These are phyloP conservation scores for Aspergillus panamensis DNA, from an alignment of 495 filamentous ascomycete species.

Conservation along the genomic window DNA sequence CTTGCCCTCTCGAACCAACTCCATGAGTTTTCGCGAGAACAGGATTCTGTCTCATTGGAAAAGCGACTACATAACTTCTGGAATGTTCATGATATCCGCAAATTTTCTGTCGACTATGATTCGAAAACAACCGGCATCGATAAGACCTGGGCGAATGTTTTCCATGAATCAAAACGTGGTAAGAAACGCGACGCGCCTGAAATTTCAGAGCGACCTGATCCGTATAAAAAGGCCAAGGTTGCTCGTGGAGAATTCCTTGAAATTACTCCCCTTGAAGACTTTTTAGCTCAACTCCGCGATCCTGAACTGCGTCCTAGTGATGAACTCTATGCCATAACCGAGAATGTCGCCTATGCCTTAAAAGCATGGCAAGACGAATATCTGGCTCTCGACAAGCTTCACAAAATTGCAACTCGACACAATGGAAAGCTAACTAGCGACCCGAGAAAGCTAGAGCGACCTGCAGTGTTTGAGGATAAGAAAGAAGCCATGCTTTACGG, in stretches of 20 bases:
- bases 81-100: conserved; percentile 51
- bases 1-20: conserved; percentile 32
- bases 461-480: conserved; percentile 36
- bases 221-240: conserved; percentile 35
- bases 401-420: conserved; percentile 47
- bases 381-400: conserved; percentile 53
- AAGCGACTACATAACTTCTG: conserved; percentile 59
- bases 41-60: conserved; percentile 53
- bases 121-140: conserved; percentile 27
- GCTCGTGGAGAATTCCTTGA: conserved; percentile 46
- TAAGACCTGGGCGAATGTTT: conserved; percentile 32
- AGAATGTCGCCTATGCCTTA: conserved; percentile 52
- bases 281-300: conserved; percentile 36
- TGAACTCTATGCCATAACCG: conserved; percentile 52
- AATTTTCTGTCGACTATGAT: conserved; percentile 42
- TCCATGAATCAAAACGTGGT: conserved; percentile 31
- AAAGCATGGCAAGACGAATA: conserved; percentile 63
- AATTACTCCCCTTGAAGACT: conserved; percentile 31
- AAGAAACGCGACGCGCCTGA: conserved; percentile 46
- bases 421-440: conserved; percentile 23
- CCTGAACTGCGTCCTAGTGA: conserved; percentile 36
- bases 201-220: conserved; percentile 42
- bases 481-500: conserved; percentile 44
- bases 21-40: conserved; percentile 29
- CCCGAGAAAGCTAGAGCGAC: conserved; percentile 25